Conservation (phyloP, 1,139 yeast species). For the Zhuliangozyma parablackwelliae region DNA sequence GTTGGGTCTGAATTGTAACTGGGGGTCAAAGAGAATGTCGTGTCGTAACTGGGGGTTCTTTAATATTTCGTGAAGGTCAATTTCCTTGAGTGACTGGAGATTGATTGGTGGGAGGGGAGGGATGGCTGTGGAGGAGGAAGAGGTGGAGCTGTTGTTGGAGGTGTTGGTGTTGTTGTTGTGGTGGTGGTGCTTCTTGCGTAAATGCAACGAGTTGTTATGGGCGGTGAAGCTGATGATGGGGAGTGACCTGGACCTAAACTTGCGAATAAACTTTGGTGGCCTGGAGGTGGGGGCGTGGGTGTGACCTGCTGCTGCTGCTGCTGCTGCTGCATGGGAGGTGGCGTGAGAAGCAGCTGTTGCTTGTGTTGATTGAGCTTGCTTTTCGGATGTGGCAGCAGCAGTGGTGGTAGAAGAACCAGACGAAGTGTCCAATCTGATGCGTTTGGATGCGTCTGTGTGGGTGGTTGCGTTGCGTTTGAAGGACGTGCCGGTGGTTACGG, state of each 20-base stretch:
- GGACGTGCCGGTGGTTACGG: conserved; percentile 8
- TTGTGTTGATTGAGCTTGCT: conserved; percentile 1
- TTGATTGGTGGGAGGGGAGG: conserved; percentile 75
- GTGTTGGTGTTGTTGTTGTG: conserved; percentile 4
- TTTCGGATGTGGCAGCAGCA: conserved; percentile 5
- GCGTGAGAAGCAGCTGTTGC: not conserved
- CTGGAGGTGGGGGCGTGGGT: conserved; percentile 14
- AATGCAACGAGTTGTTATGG: conserved; percentile 11
- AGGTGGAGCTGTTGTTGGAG: conserved; percentile 8
- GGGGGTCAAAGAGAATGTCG: conserved; percentile 89
- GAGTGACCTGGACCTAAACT: conserved; percentile 39
- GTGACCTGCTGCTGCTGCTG: not conserved
- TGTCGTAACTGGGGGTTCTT: conserved; percentile 92
- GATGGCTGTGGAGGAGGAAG: conserved; percentile 12
- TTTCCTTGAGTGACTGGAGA: conserved; percentile 75
- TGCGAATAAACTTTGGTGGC: conserved; percentile 36
- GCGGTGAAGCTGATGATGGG: conserved; percentile 30
- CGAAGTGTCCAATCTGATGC: conserved; percentile 11
- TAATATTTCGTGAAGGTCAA: conserved; percentile 82
- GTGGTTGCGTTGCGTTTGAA: conserved; percentile 11
- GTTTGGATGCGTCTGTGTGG: conserved; percentile 11
- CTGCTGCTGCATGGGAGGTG: conserved; percentile 1
- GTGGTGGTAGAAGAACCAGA: conserved; percentile 2
- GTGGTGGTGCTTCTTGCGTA: conserved; percentile 8
- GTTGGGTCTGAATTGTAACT: conserved; percentile 87